Evolutionary conservation across 179 eudicot genomes (phyloP).

Genomic region (Pouteria campechiana): DNA sequence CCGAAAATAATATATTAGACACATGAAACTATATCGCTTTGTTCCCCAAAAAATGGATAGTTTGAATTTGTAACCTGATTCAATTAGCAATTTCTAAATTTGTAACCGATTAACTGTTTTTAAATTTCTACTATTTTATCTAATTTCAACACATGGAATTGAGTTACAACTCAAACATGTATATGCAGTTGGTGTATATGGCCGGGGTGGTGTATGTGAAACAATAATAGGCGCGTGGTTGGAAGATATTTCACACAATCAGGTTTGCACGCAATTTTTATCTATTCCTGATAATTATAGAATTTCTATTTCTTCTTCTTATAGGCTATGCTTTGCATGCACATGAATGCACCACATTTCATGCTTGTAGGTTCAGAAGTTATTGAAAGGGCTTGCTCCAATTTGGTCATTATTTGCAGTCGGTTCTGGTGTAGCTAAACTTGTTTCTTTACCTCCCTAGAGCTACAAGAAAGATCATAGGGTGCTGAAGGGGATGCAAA

Average conservation of each 20-base stretch:
- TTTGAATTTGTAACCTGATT: no score
- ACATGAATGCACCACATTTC: slow-evolving; percentile 1
- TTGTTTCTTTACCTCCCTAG: slow-evolving; percentile 75
- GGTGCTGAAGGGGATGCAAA: slow-evolving; percentile 86
- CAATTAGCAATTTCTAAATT: no score
- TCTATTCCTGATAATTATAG: no score
- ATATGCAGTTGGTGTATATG: slow-evolving; percentile 82
- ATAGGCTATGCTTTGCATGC: slow-evolving; percentile 3
- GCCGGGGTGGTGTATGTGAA: slow-evolving; percentile 79
- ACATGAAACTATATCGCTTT: no score
- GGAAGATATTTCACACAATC: slow-evolving; percentile 94
- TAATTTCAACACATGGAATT: slow-evolving; percentile 60
- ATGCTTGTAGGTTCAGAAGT: slow-evolving; percentile 55
- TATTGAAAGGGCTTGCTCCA: slow-evolving; percentile 76
- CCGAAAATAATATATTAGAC: no score
- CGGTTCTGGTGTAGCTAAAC: slow-evolving; percentile 88
- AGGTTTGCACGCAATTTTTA: no score
- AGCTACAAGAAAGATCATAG: slow-evolving; percentile 72
- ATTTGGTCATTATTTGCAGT: slow-evolving; percentile 78
- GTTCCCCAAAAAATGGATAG: no score
- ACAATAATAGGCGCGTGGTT: slow-evolving; percentile 78
- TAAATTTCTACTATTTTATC: no score
- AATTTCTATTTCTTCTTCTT: no score
- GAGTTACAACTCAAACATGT: slow-evolving; percentile 85
- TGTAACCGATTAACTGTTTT: no score